Conservation (phyloP, 768 basidiomycete species). For the Gyrodon lividus region DNA sequence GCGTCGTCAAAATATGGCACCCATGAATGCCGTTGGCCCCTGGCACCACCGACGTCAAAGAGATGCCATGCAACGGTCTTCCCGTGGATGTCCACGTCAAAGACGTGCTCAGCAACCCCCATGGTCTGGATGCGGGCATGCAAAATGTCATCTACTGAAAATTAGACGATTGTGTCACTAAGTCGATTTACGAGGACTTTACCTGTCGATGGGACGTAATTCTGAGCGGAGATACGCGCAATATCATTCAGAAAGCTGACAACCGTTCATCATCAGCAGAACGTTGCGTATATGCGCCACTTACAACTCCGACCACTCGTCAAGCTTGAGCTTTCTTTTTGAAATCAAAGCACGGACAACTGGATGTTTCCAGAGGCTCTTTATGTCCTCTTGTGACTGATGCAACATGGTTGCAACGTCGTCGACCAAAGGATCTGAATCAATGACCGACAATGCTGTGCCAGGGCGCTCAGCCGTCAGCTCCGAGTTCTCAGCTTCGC, state of each 20-base stretch:
- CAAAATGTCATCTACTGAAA: conserved; percentile 69
- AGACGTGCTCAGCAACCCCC: conserved; percentile 82
- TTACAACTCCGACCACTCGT: conserved; percentile 89
- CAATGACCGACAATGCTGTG: conserved; percentile 32
- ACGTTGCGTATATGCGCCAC: conserved; percentile 36
- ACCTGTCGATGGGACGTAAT: conserved; percentile 79
- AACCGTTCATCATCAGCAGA: conserved; percentile 3
- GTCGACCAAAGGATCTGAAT: conserved; percentile 55
- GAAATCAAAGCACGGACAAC: conserved; percentile 67
- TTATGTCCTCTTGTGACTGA: conserved; percentile 61
- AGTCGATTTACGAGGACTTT: conserved; percentile 21
- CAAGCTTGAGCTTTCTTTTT: conserved; percentile 69
- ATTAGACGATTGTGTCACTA: conserved; percentile 26
- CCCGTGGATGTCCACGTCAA: conserved; percentile 78
- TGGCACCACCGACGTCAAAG: conserved; percentile 69
- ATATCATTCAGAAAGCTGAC: conserved; percentile 75
- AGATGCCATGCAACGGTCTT: conserved; percentile 74
- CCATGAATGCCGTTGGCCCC: conserved; percentile 75
- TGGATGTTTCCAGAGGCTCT: conserved; percentile 70
- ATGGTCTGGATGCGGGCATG: conserved; percentile 91
- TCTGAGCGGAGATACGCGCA: conserved; percentile 60
- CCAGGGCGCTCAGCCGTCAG: conserved; percentile 27
- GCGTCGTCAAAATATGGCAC: conserved; percentile 67
- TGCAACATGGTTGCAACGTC: conserved; percentile 62
- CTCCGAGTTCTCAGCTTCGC: conserved; percentile 26